A percentile compares a stretch with the other conserved stretches of the same genome.
Evolutionary conservation across 257 asterid species (phyloP).

Genomic region (Verbascum thapsus): DNA sequence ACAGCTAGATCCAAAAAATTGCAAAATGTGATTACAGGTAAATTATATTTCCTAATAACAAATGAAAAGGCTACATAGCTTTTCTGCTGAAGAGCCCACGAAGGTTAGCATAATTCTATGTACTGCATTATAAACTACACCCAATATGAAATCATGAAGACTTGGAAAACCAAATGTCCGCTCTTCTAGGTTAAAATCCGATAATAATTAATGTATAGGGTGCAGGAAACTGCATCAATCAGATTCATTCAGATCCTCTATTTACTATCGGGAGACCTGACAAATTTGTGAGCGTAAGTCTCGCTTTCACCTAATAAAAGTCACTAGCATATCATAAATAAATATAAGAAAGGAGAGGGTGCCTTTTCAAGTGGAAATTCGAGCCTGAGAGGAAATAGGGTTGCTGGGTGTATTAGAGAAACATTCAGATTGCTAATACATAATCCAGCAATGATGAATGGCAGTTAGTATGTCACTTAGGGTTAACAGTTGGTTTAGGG

Average conservation of each 20-base stretch:
- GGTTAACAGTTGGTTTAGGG: too few species aligned
- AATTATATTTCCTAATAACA: neutral
- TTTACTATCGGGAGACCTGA: conserved; percentile 8
- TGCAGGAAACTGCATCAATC: conserved; percentile 11
- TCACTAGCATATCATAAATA: neutral
- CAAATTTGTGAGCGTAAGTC: neutral
- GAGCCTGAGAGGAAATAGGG: too few species aligned
- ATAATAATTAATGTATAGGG: neutral
- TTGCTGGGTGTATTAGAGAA: too few species aligned
- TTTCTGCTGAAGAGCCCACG: conserved; percentile 16
- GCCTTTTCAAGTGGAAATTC: too few species aligned
- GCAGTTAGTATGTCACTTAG: too few species aligned
- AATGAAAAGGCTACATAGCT: neutral
- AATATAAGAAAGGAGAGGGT: too few species aligned
- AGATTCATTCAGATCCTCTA: conserved; percentile 3
- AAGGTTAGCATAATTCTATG: conserved; percentile 8
- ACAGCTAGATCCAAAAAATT: neutral
- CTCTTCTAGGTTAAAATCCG: conserved; percentile 2
- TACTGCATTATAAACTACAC: conserved; percentile 2
- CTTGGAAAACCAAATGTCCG: conserved; percentile 10
- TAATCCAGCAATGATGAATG: too few species aligned
- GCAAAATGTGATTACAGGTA: conserved; percentile 9
- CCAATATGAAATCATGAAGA: conserved; percentile 12
- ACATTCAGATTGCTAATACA: too few species aligned
- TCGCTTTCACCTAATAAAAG: conserved; percentile 1